Conservation (phyloP, 2,329 filamentous ascomycete genomes). For the Epichloe hybrida region DNA sequence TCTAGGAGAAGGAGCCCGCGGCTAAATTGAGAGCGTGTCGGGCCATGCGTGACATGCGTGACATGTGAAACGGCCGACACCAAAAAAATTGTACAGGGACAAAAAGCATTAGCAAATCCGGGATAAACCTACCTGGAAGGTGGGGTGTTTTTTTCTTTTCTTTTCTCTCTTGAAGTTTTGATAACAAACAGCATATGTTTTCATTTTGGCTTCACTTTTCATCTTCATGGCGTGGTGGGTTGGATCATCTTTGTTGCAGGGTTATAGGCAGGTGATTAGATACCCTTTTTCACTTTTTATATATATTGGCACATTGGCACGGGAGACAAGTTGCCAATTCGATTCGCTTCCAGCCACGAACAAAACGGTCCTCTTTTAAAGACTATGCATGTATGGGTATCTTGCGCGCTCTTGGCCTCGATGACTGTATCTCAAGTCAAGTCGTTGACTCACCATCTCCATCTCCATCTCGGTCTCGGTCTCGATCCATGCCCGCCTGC, state of each 20-base stretch:
- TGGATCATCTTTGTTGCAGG: slow-evolving; percentile 1
- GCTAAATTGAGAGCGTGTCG: slow-evolving; percentile 19
- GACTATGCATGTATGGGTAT: neutral
- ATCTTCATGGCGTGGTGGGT: neutral
- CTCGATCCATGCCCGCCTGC: slow-evolving; percentile 1
- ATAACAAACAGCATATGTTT: neutral
- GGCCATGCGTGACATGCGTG: too few relatives aligned
- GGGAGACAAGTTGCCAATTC: neutral
- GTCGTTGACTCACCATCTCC: neutral
- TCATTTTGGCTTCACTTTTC: neutral
- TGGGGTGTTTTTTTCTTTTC: too few relatives aligned
- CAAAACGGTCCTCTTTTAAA: neutral
- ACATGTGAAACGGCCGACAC: neutral
- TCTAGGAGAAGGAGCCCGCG: slow-evolving; percentile 42
- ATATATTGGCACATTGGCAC: neutral
- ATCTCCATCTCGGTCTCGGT: neutral
- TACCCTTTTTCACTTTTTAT: slow-evolving; percentile 6
- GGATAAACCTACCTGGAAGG: neutral
- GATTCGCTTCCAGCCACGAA: neutral
- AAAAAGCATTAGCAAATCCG: neutral
- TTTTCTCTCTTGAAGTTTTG: neutral
- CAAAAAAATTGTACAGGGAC: neutral
- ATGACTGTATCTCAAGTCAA: neutral
- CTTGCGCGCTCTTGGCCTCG: neutral
- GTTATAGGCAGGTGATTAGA: slow-evolving; percentile 5